Evolutionary conservation across 768 basidiomycete genomes (phyloP).

Genomic region (Tulasnella sp.): DNA sequence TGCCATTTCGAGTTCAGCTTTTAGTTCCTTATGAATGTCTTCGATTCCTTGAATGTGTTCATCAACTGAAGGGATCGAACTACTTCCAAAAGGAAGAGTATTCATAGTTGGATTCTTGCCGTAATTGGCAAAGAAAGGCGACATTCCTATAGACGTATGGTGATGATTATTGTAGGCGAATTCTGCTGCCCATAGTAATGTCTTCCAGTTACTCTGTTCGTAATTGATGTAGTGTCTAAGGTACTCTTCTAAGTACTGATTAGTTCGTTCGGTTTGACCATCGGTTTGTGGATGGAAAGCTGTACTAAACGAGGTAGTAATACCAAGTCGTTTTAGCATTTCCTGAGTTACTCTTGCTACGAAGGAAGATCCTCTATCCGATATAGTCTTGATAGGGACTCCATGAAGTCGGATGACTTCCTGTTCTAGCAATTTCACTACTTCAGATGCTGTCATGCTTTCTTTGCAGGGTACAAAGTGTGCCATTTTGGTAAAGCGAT

Average conservation of each 20-base stretch:
- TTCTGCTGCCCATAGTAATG: not conserved
- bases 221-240: not conserved
- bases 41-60: not conserved
- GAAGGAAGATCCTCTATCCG: not conserved
- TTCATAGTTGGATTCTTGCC: not conserved
- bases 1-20: not conserved
- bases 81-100: not conserved
- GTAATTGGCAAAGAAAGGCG: conserved; percentile 4
- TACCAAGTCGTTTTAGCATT: not conserved
- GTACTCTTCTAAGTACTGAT: not conserved
- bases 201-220: not conserved
- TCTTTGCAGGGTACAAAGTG: not conserved
- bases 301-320: not conserved
- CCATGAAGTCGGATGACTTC: not conserved
- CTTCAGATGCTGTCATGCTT: not conserved
- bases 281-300: conserved; percentile 2
- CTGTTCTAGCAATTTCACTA: not conserved
- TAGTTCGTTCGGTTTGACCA: conserved; percentile 1
- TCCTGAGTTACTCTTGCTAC: not conserved
- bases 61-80: not conserved
- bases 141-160: not conserved
- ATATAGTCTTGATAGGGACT: not conserved
- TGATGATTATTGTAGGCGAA: not conserved
- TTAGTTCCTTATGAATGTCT: not conserved
- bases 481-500: conserved; percentile 4